These are phyloP conservation scores for Phytophthora lateralis DNA, from an alignment of 352 stramenopile genomes.

Conservation along the genomic window DNA sequence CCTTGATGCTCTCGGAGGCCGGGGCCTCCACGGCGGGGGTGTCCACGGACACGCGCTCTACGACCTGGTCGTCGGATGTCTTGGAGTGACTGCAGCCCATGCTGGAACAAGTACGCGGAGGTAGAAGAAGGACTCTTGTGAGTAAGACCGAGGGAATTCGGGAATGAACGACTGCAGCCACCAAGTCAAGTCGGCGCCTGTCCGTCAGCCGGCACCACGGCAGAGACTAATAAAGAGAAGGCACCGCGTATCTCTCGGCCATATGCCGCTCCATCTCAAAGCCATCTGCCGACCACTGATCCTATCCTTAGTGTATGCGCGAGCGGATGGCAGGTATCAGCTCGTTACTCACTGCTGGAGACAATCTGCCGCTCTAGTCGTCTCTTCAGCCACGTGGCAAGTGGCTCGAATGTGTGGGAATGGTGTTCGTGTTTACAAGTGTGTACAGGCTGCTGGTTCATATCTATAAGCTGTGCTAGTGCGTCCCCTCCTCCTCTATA, in stretches of 20 bases:
- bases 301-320: neutral
- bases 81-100: conserved; percentile 77
- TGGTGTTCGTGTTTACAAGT: conserved; percentile 24
- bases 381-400: neutral
- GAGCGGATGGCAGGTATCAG: conserved; percentile 9
- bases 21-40: conserved; percentile 18
- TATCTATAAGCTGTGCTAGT: conserved; percentile 25
- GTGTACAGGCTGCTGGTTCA: conserved; percentile 28
- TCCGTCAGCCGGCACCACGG: conserved; percentile 3
- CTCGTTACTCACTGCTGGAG: conserved; percentile 23
- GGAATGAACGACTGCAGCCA: conserved; percentile 24
- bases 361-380: conserved; percentile 7
- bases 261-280: conserved; percentile 11
- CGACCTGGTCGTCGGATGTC: conserved; percentile 52
- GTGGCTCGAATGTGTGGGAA: neutral
- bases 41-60: conserved; percentile 30
- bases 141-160: conserved; percentile 32
- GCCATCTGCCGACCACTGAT: conserved; percentile 15
- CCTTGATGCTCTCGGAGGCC: conserved; percentile 13
- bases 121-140: conserved; percentile 14
- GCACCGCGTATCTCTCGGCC: conserved; percentile 17
- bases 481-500: conserved; percentile 11
- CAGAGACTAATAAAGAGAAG: conserved; percentile 23
- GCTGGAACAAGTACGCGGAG: neutral
- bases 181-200: conserved; percentile 18